phyloP scores from a whole-genome alignment of 306 rosid genomes.

The Sphenostylis stenocarpa region DNA sequence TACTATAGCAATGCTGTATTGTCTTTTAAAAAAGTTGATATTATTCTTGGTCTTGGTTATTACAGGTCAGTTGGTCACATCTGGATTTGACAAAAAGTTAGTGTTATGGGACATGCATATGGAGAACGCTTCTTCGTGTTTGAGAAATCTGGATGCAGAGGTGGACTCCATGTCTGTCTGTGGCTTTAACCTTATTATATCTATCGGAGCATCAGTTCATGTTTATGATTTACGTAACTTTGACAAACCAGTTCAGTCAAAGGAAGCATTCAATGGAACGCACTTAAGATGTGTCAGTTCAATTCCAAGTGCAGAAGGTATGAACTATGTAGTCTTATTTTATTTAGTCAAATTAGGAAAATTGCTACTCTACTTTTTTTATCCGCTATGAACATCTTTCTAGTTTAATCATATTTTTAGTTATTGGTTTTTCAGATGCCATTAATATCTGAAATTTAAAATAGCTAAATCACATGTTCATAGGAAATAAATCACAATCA shows the following conservation, averaged over 20 bases:
- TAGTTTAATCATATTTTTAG: background rate
- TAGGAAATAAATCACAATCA: background rate
- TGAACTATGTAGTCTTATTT: slow-evolving; percentile 30
- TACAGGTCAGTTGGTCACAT: slow-evolving; percentile 71
- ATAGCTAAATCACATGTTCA: background rate
- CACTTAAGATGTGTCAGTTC: slow-evolving; percentile 64
- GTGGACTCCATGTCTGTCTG: slow-evolving; percentile 70
- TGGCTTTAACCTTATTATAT: slow-evolving; percentile 57
- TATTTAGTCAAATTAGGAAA: background rate
- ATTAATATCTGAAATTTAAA: background rate
- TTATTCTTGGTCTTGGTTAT: slow-evolving; percentile 10
- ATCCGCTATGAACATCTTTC: background rate
- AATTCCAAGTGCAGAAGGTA: slow-evolving; percentile 69
- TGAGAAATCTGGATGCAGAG: slow-evolving; percentile 50
- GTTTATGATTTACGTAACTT: slow-evolving; percentile 68
- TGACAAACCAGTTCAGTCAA: slow-evolving; percentile 51
- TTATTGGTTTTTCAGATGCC: slow-evolving; percentile 6
- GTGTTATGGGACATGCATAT: slow-evolving; percentile 62
- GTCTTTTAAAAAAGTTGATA: background rate
- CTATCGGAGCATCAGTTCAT: slow-evolving; percentile 56
- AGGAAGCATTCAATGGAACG: slow-evolving; percentile 51
- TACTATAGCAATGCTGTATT: background rate
- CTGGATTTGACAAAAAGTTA: slow-evolving; percentile 77
- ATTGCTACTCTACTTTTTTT: slow-evolving; percentile 7
- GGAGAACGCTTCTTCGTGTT: slow-evolving; percentile 41